Percentiles rank a stretch among this genome's conserved stretches.
These are phyloP conservation scores for Populus tremula DNA, from an alignment of 345 rosid species.

Conservation along the genomic window DNA sequence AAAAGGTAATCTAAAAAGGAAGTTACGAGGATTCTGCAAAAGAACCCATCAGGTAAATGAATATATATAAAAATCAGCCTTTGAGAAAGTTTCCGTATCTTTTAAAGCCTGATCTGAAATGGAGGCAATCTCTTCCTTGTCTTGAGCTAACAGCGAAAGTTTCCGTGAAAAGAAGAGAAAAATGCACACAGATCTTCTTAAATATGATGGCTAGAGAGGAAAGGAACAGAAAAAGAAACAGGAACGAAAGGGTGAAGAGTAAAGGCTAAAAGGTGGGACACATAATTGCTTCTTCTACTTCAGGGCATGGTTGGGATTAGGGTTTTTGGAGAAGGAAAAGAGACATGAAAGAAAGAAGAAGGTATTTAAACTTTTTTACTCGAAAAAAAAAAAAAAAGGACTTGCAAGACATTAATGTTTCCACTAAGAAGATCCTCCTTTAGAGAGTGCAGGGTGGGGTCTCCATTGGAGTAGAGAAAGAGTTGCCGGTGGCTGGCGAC, in stretches of 20 bases:
- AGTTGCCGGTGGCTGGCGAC: constrained; percentile 73
- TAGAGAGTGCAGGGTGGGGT: constrained; percentile 48
- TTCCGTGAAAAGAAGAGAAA: constrained; percentile 18
- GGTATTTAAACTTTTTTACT: constrained; percentile 30
- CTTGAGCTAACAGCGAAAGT: constrained; percentile 22
- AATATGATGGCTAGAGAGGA: not conserved
- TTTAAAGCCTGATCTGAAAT: constrained; percentile 20
- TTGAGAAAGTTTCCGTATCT: constrained; percentile 22
- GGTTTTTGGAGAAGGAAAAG: constrained; percentile 35
- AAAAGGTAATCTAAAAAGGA: not conserved
- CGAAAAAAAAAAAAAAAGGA: constrained; percentile 7
- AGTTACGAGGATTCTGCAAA: constrained; percentile 13
- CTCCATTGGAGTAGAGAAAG: constrained; percentile 45
- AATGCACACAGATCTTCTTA: constrained; percentile 6
- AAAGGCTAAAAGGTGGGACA: not conserved
- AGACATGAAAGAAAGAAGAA: constrained; percentile 22
- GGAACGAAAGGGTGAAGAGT: not conserved
- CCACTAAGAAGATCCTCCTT: constrained; percentile 45
- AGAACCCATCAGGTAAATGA: constrained; percentile 16
- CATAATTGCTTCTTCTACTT: not conserved
- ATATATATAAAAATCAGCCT: constrained; percentile 14
- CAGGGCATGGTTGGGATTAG: constrained; percentile 25
- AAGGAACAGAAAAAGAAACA: constrained; percentile 1
- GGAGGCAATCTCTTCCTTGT: constrained; percentile 17
- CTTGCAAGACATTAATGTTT: constrained; percentile 21